These are phyloP conservation scores for Gastrolobium bilobum DNA, from an alignment of 306 rosid species.

Conservation along the genomic window DNA sequence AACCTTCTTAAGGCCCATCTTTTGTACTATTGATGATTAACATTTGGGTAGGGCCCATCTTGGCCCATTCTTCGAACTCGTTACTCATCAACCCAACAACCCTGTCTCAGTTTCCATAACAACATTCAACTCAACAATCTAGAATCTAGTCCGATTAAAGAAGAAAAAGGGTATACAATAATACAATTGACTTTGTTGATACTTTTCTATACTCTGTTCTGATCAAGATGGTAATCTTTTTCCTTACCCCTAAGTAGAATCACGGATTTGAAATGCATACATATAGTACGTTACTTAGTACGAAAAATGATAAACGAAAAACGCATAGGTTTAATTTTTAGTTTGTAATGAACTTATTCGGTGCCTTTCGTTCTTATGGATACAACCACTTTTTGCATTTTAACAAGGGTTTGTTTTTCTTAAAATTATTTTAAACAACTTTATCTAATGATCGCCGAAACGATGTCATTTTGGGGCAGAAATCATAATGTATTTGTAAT, in stretches of 20 bases:
- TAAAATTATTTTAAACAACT: too few species aligned
- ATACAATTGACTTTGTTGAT: neutral
- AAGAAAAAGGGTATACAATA: neutral
- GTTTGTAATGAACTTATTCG: too few species aligned
- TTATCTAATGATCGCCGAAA: too few species aligned
- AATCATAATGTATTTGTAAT: too few species aligned
- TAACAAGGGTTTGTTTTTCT: too few species aligned
- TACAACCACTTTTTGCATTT: too few species aligned
- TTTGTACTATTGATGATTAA: neutral
- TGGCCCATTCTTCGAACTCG: conserved; percentile 42
- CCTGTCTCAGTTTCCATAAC: conserved; percentile 33
- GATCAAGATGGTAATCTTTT: neutral
- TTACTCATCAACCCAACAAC: conserved; percentile 35
- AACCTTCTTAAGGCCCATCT: conserved; percentile 29
- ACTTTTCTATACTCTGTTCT: neutral
- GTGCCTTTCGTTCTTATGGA: too few species aligned
- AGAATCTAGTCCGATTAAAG: neutral
- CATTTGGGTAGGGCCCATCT: conserved; percentile 9
- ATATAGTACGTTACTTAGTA: neutral
- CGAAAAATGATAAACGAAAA: neutral
- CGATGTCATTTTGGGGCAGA: too few species aligned
- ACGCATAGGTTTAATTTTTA: too few species aligned
- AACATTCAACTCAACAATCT: neutral
- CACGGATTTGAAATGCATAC: too few species aligned
- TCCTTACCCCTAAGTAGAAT: too few species aligned